These are phyloP conservation scores for Melampsora occidentalis DNA, from an alignment of 1,284 basidiomycete species.

Conservation along the genomic window DNA sequence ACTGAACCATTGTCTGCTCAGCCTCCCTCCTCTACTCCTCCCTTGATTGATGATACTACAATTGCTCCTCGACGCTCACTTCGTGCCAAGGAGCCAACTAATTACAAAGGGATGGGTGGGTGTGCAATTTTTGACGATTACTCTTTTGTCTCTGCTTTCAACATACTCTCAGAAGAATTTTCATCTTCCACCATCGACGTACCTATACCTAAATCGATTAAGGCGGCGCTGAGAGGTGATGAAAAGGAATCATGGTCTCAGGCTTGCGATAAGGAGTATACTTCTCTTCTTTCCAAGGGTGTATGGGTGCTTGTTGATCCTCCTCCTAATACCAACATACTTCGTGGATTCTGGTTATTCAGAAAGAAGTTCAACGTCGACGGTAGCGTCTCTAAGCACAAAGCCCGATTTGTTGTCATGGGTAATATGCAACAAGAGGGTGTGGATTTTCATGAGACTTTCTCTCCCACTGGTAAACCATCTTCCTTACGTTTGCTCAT, in stretches of 20 bases:
- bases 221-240: neutral
- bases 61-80: too few species aligned
- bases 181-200: neutral
- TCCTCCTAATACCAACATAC: neutral
- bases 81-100: too few species aligned
- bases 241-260: neutral
- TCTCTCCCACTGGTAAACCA: neutral
- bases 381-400: slow-evolving; percentile 2
- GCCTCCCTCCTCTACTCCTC: neutral
- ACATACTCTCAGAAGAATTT: too few species aligned
- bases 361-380: neutral
- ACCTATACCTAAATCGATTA: neutral
- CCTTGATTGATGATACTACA: neutral
- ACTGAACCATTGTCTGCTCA: neutral
- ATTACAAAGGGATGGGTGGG: too few species aligned
- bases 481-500: neutral
- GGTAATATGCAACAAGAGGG: neutral
- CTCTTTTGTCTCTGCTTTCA: too few species aligned
- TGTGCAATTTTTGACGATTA: too few species aligned
- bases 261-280: neutral
- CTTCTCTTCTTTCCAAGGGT: neutral
- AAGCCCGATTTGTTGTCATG: slow-evolving; percentile 5
- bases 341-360: slow-evolving; percentile 15
- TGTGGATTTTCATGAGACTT: too few species aligned
- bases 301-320: slow-evolving; percentile 8